Evolutionary conservation across 1,284 basidiomycete genomes (phyloP), one percentile per base, ranked within the genome.

Genomic region (Rhodotorula sp.): DNA sequence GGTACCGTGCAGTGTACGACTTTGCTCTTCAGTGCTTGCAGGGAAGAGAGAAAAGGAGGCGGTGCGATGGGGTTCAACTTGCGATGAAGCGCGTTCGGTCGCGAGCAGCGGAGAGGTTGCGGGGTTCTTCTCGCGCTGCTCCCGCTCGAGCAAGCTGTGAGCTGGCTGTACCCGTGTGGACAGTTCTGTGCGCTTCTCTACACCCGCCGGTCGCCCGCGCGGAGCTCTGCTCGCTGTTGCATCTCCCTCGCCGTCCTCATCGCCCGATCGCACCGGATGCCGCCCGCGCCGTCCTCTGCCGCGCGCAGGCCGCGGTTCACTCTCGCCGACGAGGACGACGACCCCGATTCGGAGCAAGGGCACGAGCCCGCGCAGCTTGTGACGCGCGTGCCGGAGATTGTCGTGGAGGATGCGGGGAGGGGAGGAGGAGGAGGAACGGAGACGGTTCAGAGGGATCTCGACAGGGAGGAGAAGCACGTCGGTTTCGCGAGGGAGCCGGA

Each of bases 401-500:
- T 67, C 27, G 62, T 71, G 10, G 44, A 71, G 27, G 60, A 55
- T 22, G 27, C 36, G 27, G 21, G 54, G 39, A 3, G 22, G 32
- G 22, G 56, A 5, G 48, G 6, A 9, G 27, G 21, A 13, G 9
- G 36, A 22, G 34, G 36, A 36, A 9, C 13, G 19, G 21, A 48
- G 21, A 22, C 46, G 46, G 21, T 25, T 25, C 36, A 27, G 15
- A 32, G 39, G 29, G 69, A 66, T 21, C 50, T 51, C 8, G 69
- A 51, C 34, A 37, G 51, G 13, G 69, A 66, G 29, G 69, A 70
- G 37, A 44, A 60, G 22, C 70, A 67, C 50, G 70, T 72, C 55
- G 66, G 64, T 7, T 72, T 69, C 29, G 66, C 46, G 19, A 44
- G 17, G 8, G 37, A 32, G 6, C 41, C 32, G 32, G 32, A 48